These are phyloP conservation scores for Pneumocystis carinii DNA, from an alignment of 1,139 yeast species.

Conservation along the genomic window DNA sequence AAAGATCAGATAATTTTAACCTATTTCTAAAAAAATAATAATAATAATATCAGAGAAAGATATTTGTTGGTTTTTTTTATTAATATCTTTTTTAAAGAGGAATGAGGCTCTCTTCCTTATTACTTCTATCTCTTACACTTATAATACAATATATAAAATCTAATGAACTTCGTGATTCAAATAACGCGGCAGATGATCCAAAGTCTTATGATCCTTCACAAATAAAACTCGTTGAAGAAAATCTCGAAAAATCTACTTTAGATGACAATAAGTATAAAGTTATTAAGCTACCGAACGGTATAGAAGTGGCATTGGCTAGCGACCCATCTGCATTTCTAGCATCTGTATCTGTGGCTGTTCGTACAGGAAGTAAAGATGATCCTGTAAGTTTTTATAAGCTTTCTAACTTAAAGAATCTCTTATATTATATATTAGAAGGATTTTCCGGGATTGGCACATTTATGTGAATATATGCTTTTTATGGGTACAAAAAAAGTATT, in stretches of 20 bases:
- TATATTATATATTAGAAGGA: conserved; percentile 21
- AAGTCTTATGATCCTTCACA: background rate
- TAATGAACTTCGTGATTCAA: background rate
- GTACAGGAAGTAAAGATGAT: conserved; percentile 80
- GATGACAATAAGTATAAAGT: conserved; percentile 35
- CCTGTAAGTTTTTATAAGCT: conserved; percentile 24
- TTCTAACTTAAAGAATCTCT: background rate
- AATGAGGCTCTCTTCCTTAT: background rate
- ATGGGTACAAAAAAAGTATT: conserved; percentile 67
- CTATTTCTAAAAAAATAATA: too few relatives aligned
- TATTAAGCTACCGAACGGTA: conserved; percentile 48
- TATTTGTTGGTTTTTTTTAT: too few relatives aligned
- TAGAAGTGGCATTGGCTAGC: conserved; percentile 62
- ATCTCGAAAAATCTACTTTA: background rate
- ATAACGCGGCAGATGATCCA: background rate
- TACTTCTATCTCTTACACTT: background rate
- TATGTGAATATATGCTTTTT: conserved; percentile 85
- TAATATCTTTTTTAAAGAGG: background rate
- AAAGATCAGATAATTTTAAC: too few relatives aligned
- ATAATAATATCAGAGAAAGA: too few relatives aligned
- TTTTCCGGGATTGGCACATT: conserved; percentile 83
- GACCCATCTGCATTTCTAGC: conserved; percentile 82
- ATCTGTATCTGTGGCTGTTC: conserved; percentile 84
- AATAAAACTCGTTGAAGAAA: background rate
- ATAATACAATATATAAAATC: background rate